Evolutionary conservation across 352 stramenopile genomes (phyloP).

Genomic region (Pythium monospermum): DNA sequence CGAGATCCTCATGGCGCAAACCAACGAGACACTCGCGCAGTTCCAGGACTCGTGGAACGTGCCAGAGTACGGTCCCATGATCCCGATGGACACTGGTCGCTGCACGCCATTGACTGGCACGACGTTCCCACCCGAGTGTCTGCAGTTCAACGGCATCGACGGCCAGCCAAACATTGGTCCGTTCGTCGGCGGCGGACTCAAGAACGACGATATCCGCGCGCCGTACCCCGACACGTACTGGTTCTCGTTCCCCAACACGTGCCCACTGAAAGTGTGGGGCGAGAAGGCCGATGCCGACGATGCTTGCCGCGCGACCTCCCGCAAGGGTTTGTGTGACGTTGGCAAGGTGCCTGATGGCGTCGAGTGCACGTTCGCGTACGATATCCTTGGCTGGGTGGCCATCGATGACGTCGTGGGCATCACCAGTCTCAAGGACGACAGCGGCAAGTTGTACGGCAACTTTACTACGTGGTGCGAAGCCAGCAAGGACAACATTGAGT

Average conservation of each 20-base stretch:
- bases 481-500: conserved; percentile 47
- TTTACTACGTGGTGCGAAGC: conserved; percentile 58
- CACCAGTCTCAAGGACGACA: conserved; percentile 44
- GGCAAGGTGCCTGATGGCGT: conserved; percentile 50
- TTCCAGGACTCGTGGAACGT: conserved; percentile 18
- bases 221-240: conserved; percentile 27
- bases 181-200: conserved; percentile 38
- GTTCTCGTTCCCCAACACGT: conserved; percentile 35
- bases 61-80: conserved; percentile 21
- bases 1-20: conserved; percentile 27
- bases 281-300: conserved; percentile 8
- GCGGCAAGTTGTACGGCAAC: conserved; percentile 37
- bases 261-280: conserved; percentile 35
- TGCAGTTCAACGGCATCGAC: conserved; percentile 33
- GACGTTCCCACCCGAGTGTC: conserved; percentile 24
- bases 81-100: conserved; percentile 18
- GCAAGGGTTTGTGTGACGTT: conserved; percentile 50
- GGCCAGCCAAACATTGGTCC: conserved; percentile 33
- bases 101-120: conserved; percentile 12
- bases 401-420: conserved; percentile 81
- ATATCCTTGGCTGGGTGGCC: conserved; percentile 62
- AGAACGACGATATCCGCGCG: conserved; percentile 16
- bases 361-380: conserved; percentile 72
- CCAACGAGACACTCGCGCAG: conserved; percentile 25
- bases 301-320: conserved; percentile 32